Conservation (phyloP, 1,284 basidiomycete species). For the Farysia itapuensis region DNA sequence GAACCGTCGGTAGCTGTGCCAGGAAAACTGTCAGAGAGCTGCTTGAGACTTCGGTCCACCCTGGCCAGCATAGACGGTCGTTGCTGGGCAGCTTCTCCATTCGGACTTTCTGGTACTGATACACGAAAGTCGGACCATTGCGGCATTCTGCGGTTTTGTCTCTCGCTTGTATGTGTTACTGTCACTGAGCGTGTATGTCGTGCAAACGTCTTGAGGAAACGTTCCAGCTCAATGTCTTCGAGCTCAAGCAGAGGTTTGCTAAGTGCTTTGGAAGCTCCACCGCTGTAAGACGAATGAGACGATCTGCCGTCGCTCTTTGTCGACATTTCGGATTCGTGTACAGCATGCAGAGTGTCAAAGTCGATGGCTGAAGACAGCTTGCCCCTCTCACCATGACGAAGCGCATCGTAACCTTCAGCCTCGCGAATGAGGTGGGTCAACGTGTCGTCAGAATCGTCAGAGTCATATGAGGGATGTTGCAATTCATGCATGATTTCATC, state of each 20-base stretch:
- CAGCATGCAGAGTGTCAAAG: constrained; percentile 16
- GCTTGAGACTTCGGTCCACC: constrained; percentile 52
- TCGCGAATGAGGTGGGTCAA: constrained; percentile 23
- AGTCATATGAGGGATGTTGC: constrained; percentile 11
- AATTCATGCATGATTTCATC: not conserved
- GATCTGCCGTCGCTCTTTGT: constrained; percentile 10
- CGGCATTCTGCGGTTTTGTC: constrained; percentile 50
- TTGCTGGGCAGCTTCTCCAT: constrained; percentile 18
- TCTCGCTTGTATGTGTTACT: constrained; percentile 26
- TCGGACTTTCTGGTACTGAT: constrained; percentile 13
- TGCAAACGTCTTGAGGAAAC: constrained; percentile 54
- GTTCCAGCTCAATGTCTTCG: constrained; percentile 56
- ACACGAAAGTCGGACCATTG: constrained; percentile 57
- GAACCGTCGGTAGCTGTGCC: not conserved
- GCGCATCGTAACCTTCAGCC: constrained; percentile 25
- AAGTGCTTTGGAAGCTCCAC: constrained; percentile 39
- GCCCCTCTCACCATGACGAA: constrained; percentile 10
- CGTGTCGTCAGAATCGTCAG: constrained; percentile 33
- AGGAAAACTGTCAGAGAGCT: constrained; percentile 12
- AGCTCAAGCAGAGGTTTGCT: constrained; percentile 52
- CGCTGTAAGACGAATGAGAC: constrained; percentile 27
- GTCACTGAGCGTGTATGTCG: constrained; percentile 55
- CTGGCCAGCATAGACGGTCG: constrained; percentile 45
- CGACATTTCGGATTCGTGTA: constrained; percentile 9
- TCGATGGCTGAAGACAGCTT: constrained; percentile 17